Evolutionary conservation across 345 rosid genomes (phyloP).

Genomic region (Syzygium grande): DNA sequence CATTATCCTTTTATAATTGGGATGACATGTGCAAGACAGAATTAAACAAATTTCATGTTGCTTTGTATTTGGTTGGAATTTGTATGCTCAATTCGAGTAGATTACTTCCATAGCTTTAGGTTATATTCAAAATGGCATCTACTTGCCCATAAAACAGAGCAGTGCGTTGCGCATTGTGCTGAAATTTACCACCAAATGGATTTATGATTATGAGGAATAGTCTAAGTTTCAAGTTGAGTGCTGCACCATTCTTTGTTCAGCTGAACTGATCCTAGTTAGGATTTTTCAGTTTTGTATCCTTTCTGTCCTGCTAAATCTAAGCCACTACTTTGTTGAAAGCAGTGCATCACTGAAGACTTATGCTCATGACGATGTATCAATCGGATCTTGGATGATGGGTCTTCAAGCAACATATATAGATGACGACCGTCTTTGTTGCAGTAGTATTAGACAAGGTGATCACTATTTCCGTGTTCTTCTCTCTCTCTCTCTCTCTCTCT

Average conservation of each 20-base stretch:
- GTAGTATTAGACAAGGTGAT: constrained; percentile 83
- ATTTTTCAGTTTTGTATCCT: not conserved
- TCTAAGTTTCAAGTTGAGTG: not conserved
- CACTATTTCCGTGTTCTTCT: not conserved
- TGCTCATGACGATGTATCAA: constrained; percentile 73
- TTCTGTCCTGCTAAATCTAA: not conserved
- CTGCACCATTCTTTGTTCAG: not conserved
- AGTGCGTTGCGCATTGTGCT: not conserved
- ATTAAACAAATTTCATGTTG: not conserved
- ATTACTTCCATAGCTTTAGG: not conserved
- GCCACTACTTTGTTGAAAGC: constrained; percentile 7
- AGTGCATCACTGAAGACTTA: constrained; percentile 90
- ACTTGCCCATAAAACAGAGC: not conserved
- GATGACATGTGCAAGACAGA: not conserved
- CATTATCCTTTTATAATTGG: not conserved
- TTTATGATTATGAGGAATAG: not conserved
- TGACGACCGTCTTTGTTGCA: constrained; percentile 82
- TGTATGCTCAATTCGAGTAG: not conserved
- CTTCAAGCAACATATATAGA: constrained; percentile 80
- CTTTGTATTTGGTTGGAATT: not conserved
- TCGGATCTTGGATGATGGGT: constrained; percentile 99
- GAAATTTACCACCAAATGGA: not conserved
- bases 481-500: too few species aligned
- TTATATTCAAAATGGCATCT: not conserved
- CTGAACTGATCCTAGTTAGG: not conserved